Evolutionary conservation across 1,139 yeast genomes (phyloP), one percentile per base, ranked within the genome.

Genomic region (Geotrichum cucujoidarum): DNA sequence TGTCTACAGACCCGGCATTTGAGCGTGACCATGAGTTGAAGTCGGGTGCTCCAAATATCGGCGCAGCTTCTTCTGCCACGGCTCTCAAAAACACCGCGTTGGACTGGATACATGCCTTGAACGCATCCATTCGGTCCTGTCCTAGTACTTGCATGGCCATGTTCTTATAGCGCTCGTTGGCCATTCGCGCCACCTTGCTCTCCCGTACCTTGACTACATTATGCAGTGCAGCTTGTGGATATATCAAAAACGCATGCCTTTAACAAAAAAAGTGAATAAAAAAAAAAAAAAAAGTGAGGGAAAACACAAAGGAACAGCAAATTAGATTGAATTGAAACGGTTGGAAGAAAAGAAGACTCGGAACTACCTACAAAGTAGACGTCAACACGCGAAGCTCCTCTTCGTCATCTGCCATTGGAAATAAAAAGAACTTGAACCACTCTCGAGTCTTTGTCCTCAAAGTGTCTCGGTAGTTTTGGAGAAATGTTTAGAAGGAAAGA

Each of bases 11-110:
- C 3, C 65, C 55, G 14, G 58, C 54, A 2, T 70, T 63, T 16
- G 79, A 71, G 1, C 64, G 63, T 5, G 66, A 62, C 88, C 88
- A 82, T 2, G 57, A 55, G 1, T 52, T 41, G 0, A 76, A 73
- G 47, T 69, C 68, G 3, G 54, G 54, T 0, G 76, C 75, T 0
- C 80, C 83, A 83, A 87, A 82, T 45, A 70, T 73, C 1, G 55
- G 55, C 2, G 45, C 39, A 11, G 32, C 42, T n/a, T 81, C 77
- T 1, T 61, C 45, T 0, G 84, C 82, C 32, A 83, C 68, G 1
- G 62, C 54, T 40, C 69, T 67, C 36, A 61, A 47, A 33, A 82
- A 81, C 8, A 61, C 58, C 18, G 71, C 72, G 60, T 83, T 83
- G 40, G 69, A 64, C 1, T 66, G 66, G 24, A 83, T 73, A 39